Base-by-base conservation (phyloP, 2,329 filamentous ascomycete genomes). In the Neofusicoccum laricinum region DNA sequence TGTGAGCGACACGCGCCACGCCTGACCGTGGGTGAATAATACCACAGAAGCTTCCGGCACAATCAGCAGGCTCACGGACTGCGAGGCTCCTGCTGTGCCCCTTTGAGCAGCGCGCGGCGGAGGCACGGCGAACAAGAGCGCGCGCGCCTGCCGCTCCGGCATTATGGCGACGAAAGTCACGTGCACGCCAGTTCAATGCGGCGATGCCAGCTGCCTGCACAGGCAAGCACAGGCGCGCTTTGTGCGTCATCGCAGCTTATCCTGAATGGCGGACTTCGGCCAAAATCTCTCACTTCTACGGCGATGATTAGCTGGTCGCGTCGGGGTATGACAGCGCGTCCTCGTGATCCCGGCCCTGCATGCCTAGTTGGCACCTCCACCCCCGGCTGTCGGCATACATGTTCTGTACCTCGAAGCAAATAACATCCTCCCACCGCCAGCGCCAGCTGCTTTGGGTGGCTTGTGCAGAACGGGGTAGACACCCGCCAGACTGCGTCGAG, bases 161-260 rank as follows among this genome's bases (percentile, higher is more conserved):
- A 45, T 48, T 30, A 30, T n/a, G 19, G 45, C 45, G 45, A 48
- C 30, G 25, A 48, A 14, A 48, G 38, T 58, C 53, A 58, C 53
- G 53, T 58, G 53, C 53, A 58, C 10, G n/a, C 25, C 45, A 48
- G 19, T 48, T 25, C 21, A 48, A 19, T 30, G 45, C 21, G 21
- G 45, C 45, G 17, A 6, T 48, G 25, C 25, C 48, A 34, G 25
- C 48, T 34, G 48, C 15, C 48, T 25, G 48, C 19, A 11, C 21
- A 30, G 46, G 49, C 32, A 38, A 17, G 11, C 49, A 38, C 21
- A 32, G 38, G 38, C 25, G 40, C 40, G n/a, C 49, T 50, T 59
- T 59, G 55, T 59, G 55, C 55, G 43, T 59, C 55, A 59, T n/a
- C 36, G 46, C 53, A n/a, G 34, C 36, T 55, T 55, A 19, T 41